Percentiles rank a stretch among this genome's conserved stretches.
These are phyloP conservation scores for Neonectria coccinea DNA, from an alignment of 2,329 filamentous ascomycete species.

Conservation along the genomic window DNA sequence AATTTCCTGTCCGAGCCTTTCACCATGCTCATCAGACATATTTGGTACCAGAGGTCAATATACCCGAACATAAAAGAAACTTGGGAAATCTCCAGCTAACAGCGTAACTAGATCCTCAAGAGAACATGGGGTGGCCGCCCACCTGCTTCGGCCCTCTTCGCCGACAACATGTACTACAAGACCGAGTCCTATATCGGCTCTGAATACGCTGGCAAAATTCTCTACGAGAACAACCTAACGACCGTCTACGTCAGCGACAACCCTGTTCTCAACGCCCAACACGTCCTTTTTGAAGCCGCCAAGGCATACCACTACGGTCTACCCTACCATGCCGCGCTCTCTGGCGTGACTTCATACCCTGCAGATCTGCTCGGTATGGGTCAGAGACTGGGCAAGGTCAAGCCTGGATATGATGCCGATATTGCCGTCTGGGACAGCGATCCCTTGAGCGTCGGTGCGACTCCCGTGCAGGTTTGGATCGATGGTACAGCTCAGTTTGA, in stretches of 20 bases:
- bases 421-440: slow-evolving; percentile 73
- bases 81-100: slow-evolving; percentile 15
- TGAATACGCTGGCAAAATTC: slow-evolving; percentile 73
- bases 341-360: slow-evolving; percentile 69
- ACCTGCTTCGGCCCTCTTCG: slow-evolving; percentile 73
- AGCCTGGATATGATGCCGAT: slow-evolving; percentile 71
- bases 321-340: slow-evolving; percentile 69
- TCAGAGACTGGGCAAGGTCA: slow-evolving; percentile 69
- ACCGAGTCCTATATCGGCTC: slow-evolving; percentile 73
- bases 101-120: slow-evolving; percentile 60
- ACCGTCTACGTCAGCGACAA: slow-evolving; percentile 79
- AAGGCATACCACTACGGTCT: slow-evolving; percentile 71
- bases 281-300: slow-evolving; percentile 74
- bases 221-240: slow-evolving; percentile 73
- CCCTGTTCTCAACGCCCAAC: slow-evolving; percentile 76
- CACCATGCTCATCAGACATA: slow-evolving; percentile 78
- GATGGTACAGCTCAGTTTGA: slow-evolving; percentile 68
- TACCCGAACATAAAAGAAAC: background rate
- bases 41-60: slow-evolving; percentile 70
- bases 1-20: slow-evolving; percentile 74
- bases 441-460: slow-evolving; percentile 69
- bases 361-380: slow-evolving; percentile 69
- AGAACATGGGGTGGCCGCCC: slow-evolving; percentile 65
- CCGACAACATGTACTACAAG: slow-evolving; percentile 81
- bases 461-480: slow-evolving; percentile 73